Evolutionary conservation across 2,329 filamentous ascomycete genomes (phyloP), one percentile per base, ranked within the genome.

Genomic region (Ustilaginoidea virens): DNA sequence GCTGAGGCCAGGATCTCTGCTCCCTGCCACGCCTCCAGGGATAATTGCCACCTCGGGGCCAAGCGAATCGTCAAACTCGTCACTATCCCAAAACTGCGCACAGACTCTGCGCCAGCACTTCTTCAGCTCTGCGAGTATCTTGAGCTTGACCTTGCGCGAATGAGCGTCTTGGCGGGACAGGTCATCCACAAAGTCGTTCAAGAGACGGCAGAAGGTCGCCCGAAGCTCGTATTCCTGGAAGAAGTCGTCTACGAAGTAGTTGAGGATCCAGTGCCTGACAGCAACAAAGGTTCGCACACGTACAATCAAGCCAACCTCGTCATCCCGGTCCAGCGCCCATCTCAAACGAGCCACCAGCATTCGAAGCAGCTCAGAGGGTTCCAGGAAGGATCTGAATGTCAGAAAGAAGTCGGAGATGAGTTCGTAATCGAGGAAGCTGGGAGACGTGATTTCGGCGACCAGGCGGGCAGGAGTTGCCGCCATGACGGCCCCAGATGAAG

Each of bases 191-290:
- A 76, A 65, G 28, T 63, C 59, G 48, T 96, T 94, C 33, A 94
- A 63, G 7, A 85, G 63, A 18, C 74, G 63, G 53, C 87, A 94
- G 47, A 94, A 94, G 11, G 71, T 69, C 5, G 69, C 60, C 7
- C 87, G 75, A 18, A 96, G 61, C 25, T 69, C 60, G 45, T 78
- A 75, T 46, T 86, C 74, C 15, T 77, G 55, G 23, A 92, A 71
- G 48, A 93, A 98, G 48, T 98, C 90, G 47, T 98, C 90, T 31
- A 81, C 67, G 41, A 96, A 98, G 52, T 98, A 98, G 51, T 98
- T 98, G 36, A 98, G 57, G 33, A 96, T 86, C 90, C 90, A 98
- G 52, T 98, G 90, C 32, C 90, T 74, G 25, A 96, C 65, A 6
- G 90, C 90, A 16, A 94, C 90, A 56, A 96, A 98, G 0, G 86